A percentile compares a stretch with the other conserved stretches of the same genome.
These are phyloP conservation scores for Hygrophila difformis DNA, from an alignment of 257 asterid genomes.

Conservation along the genomic window DNA sequence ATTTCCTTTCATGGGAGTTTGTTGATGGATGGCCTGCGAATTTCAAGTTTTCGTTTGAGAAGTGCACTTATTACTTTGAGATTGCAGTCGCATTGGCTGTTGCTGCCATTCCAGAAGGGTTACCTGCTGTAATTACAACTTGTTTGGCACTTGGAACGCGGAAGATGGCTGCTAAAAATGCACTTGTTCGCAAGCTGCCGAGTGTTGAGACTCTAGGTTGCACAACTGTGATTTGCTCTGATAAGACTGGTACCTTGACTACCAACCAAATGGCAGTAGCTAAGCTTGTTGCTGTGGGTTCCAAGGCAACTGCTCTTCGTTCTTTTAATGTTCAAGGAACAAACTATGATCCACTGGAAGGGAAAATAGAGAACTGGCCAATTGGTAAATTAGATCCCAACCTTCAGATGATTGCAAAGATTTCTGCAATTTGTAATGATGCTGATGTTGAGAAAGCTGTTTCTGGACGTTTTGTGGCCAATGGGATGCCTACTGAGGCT, in stretches of 20 bases:
- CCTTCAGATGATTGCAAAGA: slow-evolving; percentile 85
- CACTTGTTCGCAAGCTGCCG: slow-evolving; percentile 97
- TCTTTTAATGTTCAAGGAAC: slow-evolving; percentile 79
- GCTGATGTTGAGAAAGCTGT: slow-evolving; percentile 81
- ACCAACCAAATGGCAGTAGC: slow-evolving; percentile 98
- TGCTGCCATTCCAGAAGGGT: slow-evolving; percentile 99
- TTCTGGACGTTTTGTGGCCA: slow-evolving; percentile 60
- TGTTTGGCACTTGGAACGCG: slow-evolving; percentile 99
- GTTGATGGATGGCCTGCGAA: slow-evolving; percentile 95
- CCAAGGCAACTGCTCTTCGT: slow-evolving; percentile 36
- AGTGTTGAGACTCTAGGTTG: slow-evolving; percentile 99
- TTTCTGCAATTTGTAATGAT: slow-evolving; percentile 95
- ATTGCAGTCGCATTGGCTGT: slow-evolving; percentile 99
- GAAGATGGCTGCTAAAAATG: slow-evolving; percentile 99
- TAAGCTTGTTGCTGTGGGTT: slow-evolving; percentile 78
- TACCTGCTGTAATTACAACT: slow-evolving; percentile 95
- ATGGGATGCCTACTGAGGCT: slow-evolving; percentile 95
- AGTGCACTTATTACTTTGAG: slow-evolving; percentile 97
- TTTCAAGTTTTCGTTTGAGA: slow-evolving; percentile 93
- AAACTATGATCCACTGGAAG: slow-evolving; percentile 79
- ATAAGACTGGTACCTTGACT: slow-evolving; percentile 93
- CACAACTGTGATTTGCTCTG: slow-evolving; percentile 97
- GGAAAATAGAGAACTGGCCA: slow-evolving; percentile 73
- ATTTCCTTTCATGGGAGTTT: slow-evolving; percentile 88
- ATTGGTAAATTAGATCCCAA: slow-evolving; percentile 61